Percentiles rank a stretch among this genome's conserved stretches.
Evolutionary conservation across 441 rosid genomes (phyloP).

Genomic region (Erysimum cheiri): DNA sequence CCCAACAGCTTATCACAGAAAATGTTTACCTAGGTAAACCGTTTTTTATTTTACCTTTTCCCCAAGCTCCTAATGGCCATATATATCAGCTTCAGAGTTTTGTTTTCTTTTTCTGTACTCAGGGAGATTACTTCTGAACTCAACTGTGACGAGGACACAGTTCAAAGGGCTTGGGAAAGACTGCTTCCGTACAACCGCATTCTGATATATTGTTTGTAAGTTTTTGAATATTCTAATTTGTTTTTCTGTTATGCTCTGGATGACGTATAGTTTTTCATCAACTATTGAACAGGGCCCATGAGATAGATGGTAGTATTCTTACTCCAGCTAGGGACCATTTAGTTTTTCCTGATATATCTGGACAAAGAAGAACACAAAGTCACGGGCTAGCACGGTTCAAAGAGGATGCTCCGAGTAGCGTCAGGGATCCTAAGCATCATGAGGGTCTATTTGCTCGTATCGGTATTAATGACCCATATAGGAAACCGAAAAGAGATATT

Average conservation of each 20-base stretch:
- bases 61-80: slow-evolving; percentile 19
- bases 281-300: slow-evolving; percentile 59
- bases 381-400: slow-evolving; percentile 25
- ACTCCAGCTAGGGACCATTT: slow-evolving; percentile 73
- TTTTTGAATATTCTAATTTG: slow-evolving; percentile 12
- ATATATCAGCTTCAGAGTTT: slow-evolving; percentile 25
- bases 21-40: slow-evolving; percentile 68
- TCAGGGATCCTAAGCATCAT: slow-evolving; percentile 13
- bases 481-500: slow-evolving; percentile 35
- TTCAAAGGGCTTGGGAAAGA: slow-evolving; percentile 65
- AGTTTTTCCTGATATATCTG: slow-evolving; percentile 54
- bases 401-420: slow-evolving; percentile 27
- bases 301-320: slow-evolving; percentile 42
- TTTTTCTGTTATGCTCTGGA: slow-evolving; percentile 14
- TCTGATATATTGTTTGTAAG: slow-evolving; percentile 76
- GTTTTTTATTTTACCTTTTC: slow-evolving; percentile 15
- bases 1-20: slow-evolving; percentile 74
- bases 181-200: slow-evolving; percentile 59
- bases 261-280: slow-evolving; percentile 14
- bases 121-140: slow-evolving; percentile 55
- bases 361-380: slow-evolving; percentile 40
- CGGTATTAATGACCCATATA: not conserved
- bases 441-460: slow-evolving; percentile 3
- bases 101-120: slow-evolving; percentile 27
- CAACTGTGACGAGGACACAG: slow-evolving; percentile 26